Conservation (phyloP, 345 rosid species). For the Laguncularia racemosa region DNA sequence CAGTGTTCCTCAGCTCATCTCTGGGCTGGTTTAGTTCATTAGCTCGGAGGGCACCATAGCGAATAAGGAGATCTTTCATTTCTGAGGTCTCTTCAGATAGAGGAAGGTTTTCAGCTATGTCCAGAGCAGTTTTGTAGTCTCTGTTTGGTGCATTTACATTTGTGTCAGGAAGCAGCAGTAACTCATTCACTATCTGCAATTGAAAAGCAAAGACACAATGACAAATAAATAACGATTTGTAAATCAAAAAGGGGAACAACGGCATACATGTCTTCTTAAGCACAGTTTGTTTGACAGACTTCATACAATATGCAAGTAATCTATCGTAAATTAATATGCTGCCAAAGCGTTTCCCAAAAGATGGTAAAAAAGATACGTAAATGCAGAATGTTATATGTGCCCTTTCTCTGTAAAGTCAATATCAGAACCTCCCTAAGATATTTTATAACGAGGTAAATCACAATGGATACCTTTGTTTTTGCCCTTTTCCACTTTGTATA, state of each 20-base stretch:
- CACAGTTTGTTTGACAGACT: too few relatives aligned
- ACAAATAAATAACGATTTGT: background rate
- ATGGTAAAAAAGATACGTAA: too few relatives aligned
- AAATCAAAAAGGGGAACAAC: background rate
- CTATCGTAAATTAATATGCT: too few relatives aligned
- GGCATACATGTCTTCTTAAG: too few relatives aligned
- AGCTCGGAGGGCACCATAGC: conserved; percentile 9
- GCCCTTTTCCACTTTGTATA: too few relatives aligned
- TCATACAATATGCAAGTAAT: too few relatives aligned
- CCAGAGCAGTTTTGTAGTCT: conserved; percentile 16
- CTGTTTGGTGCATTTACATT: conserved; percentile 16
- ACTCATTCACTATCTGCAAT: conserved; percentile 11
- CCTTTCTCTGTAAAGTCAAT: too few relatives aligned
- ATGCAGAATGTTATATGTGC: too few relatives aligned
- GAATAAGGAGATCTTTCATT: conserved; percentile 8
- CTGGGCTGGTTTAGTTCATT: conserved; percentile 15
- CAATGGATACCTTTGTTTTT: too few relatives aligned
- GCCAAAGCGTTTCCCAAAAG: too few relatives aligned
- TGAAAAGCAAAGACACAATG: background rate
- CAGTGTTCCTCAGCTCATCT: conserved; percentile 16
- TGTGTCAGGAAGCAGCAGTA: conserved; percentile 8
- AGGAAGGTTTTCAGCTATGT: conserved; percentile 15
- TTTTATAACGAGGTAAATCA: too few relatives aligned
- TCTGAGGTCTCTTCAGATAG: conserved; percentile 15
- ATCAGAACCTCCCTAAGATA: too few relatives aligned